Percentiles rank a stretch among this genome's conserved stretches.
Conservation (phyloP, 1,284 basidiomycete genomes). For the Malassezia nana region DNA sequence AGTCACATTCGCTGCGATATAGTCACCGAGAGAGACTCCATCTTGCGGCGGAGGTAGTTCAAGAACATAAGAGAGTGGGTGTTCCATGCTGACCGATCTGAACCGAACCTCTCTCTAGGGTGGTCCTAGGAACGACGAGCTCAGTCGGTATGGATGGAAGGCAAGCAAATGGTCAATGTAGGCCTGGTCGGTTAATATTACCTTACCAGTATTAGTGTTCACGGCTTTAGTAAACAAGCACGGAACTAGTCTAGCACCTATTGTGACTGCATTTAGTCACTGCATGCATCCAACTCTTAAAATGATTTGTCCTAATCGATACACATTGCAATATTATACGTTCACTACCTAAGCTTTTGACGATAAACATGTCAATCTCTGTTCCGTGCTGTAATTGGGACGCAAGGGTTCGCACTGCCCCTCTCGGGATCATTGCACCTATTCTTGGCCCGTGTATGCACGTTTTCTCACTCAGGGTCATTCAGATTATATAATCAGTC, state of each 20-base stretch:
- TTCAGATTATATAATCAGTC: not conserved
- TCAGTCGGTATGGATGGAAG: not conserved
- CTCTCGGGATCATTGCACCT: not conserved
- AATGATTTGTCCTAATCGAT: not conserved
- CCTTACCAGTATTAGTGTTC: not conserved
- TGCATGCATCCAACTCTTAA: not conserved
- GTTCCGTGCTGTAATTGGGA: not conserved
- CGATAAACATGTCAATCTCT: not conserved
- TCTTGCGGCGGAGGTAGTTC: constrained; percentile 30
- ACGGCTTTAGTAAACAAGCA: not conserved
- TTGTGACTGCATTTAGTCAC: not conserved
- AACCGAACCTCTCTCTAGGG: not conserved
- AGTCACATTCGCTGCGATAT: constrained; percentile 41
- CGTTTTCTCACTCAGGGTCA: not conserved
- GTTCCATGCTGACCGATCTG: constrained; percentile 24
- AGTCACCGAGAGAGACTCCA: constrained; percentile 40
- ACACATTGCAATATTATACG: not conserved
- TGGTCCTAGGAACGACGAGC: not conserved
- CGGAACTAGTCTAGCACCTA: not conserved
- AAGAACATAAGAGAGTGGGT: constrained; percentile 40
- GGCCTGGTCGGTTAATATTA: not conserved
- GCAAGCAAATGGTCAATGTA: not conserved
- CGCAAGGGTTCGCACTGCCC: constrained; percentile 1
- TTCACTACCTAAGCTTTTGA: not conserved
- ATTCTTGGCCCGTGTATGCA: not conserved